phyloP scores from a whole-genome alignment of 2,329 filamentous ascomycete species.

The Blastomyces gilchristii region DNA sequence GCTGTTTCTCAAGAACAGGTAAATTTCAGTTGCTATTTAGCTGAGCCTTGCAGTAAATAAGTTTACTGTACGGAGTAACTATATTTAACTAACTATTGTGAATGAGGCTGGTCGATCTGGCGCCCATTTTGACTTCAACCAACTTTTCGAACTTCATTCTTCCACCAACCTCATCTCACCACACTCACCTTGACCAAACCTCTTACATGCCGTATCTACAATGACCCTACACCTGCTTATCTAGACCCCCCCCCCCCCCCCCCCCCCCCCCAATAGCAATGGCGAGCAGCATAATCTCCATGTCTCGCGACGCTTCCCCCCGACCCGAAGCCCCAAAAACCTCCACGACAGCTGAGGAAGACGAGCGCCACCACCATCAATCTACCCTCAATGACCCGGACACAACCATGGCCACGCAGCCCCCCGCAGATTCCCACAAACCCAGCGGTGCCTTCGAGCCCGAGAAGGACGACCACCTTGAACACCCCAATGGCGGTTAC shows the following conservation, averaged over 20 bases:
- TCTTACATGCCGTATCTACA: not conserved
- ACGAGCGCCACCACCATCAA: not conserved
- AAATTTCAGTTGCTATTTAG: too few species aligned
- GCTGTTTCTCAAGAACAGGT: too few species aligned
- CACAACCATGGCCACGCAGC: not conserved
- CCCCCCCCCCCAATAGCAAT: conserved; percentile 3
- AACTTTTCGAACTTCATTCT: not conserved
- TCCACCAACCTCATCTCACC: not conserved
- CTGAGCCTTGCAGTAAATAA: too few species aligned
- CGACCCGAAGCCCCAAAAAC: not conserved
- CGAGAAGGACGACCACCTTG: conserved; percentile 10
- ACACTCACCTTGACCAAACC: not conserved
- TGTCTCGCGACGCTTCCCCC: conserved; percentile 8
- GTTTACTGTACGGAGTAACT: too few species aligned
- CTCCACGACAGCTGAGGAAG: not conserved
- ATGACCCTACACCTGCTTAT: not conserved
- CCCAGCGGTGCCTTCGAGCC: conserved; percentile 8
- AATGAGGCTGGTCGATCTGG: not conserved
- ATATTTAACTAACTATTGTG: too few species aligned
- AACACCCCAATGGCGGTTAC: conserved; percentile 9
- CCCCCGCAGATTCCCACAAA: not conserved
- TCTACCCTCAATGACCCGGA: not conserved
- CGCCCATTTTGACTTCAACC: not conserved
- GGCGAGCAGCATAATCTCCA: conserved; percentile 11
- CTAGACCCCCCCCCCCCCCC: not conserved